These are phyloP conservation scores for Xerocomellus dryophilus DNA, from an alignment of 768 basidiomycete species.

Conservation along the genomic window DNA sequence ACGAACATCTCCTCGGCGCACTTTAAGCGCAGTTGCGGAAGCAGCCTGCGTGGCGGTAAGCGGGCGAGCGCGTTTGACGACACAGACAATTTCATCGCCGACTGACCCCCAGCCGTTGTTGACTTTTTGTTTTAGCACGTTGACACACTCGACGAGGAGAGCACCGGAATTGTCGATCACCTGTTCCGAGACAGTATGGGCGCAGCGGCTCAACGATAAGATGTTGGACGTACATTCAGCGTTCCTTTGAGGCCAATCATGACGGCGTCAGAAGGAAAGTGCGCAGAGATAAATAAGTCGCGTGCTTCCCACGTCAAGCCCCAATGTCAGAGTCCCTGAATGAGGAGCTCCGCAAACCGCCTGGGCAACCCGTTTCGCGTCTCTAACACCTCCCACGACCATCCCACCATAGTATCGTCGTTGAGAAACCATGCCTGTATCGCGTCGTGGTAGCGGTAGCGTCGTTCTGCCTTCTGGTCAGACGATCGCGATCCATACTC, in stretches of 20 bases:
- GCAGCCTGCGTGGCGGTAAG: constrained; percentile 62
- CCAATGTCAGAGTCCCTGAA: not conserved
- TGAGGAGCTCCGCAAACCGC: constrained; percentile 17
- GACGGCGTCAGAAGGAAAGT: not conserved
- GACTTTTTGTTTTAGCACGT: constrained; percentile 93
- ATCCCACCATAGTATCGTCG: not conserved
- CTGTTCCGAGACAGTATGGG: constrained; percentile 36
- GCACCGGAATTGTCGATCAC: constrained; percentile 98
- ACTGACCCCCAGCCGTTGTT: constrained; percentile 92
- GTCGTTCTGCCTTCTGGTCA: constrained; percentile 70
- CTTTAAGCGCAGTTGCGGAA: constrained; percentile 81
- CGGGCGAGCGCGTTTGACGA: constrained; percentile 88
- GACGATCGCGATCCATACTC: constrained; percentile 81
- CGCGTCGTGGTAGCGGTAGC: constrained; percentile 77
- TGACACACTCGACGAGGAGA: constrained; percentile 91
- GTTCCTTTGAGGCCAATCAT: constrained; percentile 97
- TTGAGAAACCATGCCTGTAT: constrained; percentile 52
- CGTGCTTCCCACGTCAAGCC: constrained; percentile 25
- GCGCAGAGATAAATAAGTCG: constrained; percentile 12
- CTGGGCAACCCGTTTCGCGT: not conserved
- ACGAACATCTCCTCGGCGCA: constrained; percentile 90
- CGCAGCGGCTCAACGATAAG: not conserved
- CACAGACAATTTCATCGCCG: constrained; percentile 94
- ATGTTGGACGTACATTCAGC: constrained; percentile 61
- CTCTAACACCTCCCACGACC: constrained; percentile 18